These are phyloP conservation scores for Suillus cothurnatus DNA, from an alignment of 768 basidiomycete genomes.

Conservation along the genomic window DNA sequence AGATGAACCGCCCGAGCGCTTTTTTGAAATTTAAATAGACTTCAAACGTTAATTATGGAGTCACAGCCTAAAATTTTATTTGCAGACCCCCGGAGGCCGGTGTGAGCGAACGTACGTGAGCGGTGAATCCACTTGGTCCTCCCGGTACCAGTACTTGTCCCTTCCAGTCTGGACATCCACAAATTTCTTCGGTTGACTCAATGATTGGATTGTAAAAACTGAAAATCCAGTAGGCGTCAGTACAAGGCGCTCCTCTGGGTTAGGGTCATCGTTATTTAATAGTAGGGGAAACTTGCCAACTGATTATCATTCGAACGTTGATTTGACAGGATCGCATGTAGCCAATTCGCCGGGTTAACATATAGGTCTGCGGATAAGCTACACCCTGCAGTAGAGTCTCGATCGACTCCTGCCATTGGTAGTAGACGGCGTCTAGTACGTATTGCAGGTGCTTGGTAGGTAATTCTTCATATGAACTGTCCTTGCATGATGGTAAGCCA, in stretches of 20 bases:
- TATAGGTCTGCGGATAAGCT: neutral
- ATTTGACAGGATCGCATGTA: neutral
- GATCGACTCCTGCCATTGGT: neutral
- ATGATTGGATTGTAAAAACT: neutral
- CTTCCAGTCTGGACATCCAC: neutral
- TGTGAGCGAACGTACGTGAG: neutral
- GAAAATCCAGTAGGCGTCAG: neutral
- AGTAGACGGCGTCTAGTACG: neutral
- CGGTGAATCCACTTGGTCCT: neutral
- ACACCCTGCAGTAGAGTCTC: neutral
- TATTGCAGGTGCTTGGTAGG: neutral
- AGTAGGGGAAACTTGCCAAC: neutral
- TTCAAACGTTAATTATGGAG: neutral
- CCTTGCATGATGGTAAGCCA: neutral
- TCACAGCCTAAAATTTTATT: neutral
- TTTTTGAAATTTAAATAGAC: neutral
- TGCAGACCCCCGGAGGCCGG: neutral
- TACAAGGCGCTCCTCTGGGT: too few species aligned
- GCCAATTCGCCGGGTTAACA: neutral
- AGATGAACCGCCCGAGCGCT: neutral
- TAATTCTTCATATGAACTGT: neutral
- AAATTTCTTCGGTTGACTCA: neutral
- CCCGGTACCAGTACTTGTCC: neutral
- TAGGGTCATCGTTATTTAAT: too few species aligned
- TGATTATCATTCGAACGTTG: neutral